Evolutionary conservation across 2,329 filamentous ascomycete genomes (phyloP), one percentile per base, ranked within the genome.

Genomic region (Xylaria hypoxylon): DNA sequence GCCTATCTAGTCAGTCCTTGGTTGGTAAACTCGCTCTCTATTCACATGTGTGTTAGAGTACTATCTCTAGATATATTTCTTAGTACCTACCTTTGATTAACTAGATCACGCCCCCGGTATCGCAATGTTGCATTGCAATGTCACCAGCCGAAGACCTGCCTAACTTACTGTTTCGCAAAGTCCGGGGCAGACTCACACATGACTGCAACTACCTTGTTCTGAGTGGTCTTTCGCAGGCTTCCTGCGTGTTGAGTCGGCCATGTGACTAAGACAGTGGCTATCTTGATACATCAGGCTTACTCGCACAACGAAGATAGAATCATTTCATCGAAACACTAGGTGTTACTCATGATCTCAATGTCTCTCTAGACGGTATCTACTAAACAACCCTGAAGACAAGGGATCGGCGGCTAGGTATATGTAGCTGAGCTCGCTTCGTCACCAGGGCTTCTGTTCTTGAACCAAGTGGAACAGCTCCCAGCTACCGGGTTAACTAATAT

Each of bases 401-500:
- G 52, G 50, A 57, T 61, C 42, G 52, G 31, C 52, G 8, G n/a
- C 44, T 22, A n/a, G n/a, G n/a, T n/a, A 55, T 52, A 55, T 38
- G 28, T 52, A 42, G 33, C 35, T 28, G 35, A 50, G 45, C 45
- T 35, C 26, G 45, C 45, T 35, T 26, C 48, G 35, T 19, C 24
- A 28, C 33, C 19, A 56, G 17, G 17, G 42, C 38, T 28, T 31
- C 15, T 42, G 7, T 26, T 62, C 40, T 40, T n/a, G 28, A 38
- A n/a, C 51, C 22, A 48, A 62, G 24, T 28, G 6, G 17, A 50
- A 62, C 26, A 26, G 22, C 19, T 57, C 31, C 62, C 53, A 66
- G 62, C 28, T 63, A 51, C 62, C 55, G 59, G 59, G 58, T 56
- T 59, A 66, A 65, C 31, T 42, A 22, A 55, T 65, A 59, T 59